Evolutionary conservation across 1,139 yeast species (phyloP).

Genomic region (Geotrichum reessii): DNA sequence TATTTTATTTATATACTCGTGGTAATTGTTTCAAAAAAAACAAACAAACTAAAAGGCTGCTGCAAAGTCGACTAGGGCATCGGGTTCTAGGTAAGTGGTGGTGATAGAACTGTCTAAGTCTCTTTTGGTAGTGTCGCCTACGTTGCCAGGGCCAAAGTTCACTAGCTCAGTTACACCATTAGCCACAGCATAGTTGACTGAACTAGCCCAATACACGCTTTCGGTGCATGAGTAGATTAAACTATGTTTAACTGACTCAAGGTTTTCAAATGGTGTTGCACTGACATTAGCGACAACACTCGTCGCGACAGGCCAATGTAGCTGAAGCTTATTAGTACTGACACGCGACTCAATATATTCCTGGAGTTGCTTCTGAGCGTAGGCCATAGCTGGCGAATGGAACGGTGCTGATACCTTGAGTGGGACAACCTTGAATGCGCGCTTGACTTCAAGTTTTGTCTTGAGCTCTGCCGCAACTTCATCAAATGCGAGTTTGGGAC

Average conservation of each 20-base stretch:
- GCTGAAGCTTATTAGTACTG: constrained; percentile 1
- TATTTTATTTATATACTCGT: not conserved
- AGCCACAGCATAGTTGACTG: constrained; percentile 23
- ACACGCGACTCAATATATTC: constrained; percentile 17
- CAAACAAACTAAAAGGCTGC: not conserved
- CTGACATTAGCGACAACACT: constrained; percentile 34
- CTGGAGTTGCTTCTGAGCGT: constrained; percentile 36
- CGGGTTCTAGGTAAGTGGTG: constrained; percentile 2
- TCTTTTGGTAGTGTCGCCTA: constrained; percentile 15
- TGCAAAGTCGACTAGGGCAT: constrained; percentile 8
- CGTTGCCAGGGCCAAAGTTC: constrained; percentile 32
- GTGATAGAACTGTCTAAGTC: constrained; percentile 11
- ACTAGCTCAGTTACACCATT: constrained; percentile 22
- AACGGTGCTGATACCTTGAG: constrained; percentile 53
- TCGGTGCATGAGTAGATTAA: constrained; percentile 28
- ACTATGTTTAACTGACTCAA: constrained; percentile 29
- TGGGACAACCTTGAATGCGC: constrained; percentile 31
- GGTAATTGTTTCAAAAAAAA: not conserved
- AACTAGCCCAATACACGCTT: constrained; percentile 35
- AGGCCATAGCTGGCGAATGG: constrained; percentile 42
- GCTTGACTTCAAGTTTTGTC: constrained; percentile 10
- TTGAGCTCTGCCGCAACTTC: constrained; percentile 12
- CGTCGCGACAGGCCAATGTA: constrained; percentile 28
- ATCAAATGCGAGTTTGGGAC: constrained; percentile 25
- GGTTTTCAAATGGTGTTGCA: constrained; percentile 31